Evolutionary conservation across 306 rosid genomes (phyloP).

Genomic region (Pueraria montana): DNA sequence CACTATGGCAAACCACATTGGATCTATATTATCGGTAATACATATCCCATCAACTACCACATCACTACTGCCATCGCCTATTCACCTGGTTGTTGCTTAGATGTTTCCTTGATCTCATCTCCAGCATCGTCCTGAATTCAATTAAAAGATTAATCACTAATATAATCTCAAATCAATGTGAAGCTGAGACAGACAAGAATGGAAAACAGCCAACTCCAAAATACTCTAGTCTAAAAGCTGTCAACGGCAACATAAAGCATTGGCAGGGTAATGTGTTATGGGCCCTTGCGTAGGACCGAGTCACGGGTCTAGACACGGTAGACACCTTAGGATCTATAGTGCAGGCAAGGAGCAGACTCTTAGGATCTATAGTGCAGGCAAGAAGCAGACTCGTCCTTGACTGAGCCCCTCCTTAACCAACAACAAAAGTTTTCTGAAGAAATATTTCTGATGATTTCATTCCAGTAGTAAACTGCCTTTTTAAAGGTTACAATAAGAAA

Average conservation of each 20-base stretch:
- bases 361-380: no score
- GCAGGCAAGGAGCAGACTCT: no score
- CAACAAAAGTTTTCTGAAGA: no score
- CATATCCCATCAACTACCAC: constrained; percentile 52
- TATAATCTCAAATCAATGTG: neutral
- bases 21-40: constrained; percentile 55
- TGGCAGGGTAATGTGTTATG: neutral
- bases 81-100: constrained; percentile 70
- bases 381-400: no score
- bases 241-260: constrained; percentile 11
- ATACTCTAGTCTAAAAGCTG: neutral
- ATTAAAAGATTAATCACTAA: neutral
- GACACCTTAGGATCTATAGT: no score
- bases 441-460: no score
- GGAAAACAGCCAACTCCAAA: neutral
- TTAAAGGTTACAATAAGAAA: no score
- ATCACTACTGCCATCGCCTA: constrained; percentile 62
- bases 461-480: no score
- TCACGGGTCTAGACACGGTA: no score
- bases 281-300: no score
- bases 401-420: no score
- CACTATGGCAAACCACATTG: constrained; percentile 56
- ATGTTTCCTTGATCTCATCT: constrained; percentile 92
- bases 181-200: neutral
- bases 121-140: constrained; percentile 86